A percentile compares a stretch with the other conserved stretches of the same genome.
phyloP scores from a whole-genome alignment of 163 green algal species.

The Picocystis sp. region DNA sequence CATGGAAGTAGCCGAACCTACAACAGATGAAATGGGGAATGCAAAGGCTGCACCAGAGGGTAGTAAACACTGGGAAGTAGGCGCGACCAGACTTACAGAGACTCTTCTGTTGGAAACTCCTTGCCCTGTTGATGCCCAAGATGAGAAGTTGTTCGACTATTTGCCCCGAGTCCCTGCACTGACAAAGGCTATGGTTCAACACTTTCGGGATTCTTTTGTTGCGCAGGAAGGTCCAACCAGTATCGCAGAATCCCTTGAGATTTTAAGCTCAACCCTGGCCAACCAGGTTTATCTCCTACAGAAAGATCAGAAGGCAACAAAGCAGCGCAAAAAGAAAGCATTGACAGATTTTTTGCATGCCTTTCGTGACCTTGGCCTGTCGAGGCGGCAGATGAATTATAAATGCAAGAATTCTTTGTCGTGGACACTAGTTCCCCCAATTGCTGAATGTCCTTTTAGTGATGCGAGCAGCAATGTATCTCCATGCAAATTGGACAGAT shows the following conservation, averaged over 20 bases:
- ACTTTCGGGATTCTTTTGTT: not conserved
- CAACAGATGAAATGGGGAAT: no score
- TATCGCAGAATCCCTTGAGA: not conserved
- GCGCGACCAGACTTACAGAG: no score
- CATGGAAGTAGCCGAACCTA: no score
- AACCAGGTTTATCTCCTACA: not conserved
- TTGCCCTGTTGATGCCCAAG: no score
- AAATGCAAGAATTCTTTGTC: no score
- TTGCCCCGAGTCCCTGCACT: not conserved
- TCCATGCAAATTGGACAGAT: no score
- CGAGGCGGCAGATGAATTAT: slow-evolving; percentile 14
- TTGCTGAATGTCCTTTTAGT: no score
- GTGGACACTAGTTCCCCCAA: no score
- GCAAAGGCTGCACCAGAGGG: no score
- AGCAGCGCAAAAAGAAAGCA: slow-evolving; percentile 73
- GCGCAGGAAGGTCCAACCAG: not conserved
- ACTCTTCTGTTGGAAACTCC: no score
- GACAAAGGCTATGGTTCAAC: not conserved
- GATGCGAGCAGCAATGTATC: no score
- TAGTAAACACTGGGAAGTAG: no score
- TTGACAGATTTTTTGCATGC: slow-evolving; percentile 54
- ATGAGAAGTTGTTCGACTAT: not conserved
- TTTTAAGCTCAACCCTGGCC: not conserved
- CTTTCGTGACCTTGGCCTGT: slow-evolving; percentile 43
- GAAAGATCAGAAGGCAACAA: not conserved